A percentile compares a stretch with the other conserved stretches of the same genome.
phyloP scores from a whole-genome alignment of 345 rosid species.

The Brassica incana region DNA sequence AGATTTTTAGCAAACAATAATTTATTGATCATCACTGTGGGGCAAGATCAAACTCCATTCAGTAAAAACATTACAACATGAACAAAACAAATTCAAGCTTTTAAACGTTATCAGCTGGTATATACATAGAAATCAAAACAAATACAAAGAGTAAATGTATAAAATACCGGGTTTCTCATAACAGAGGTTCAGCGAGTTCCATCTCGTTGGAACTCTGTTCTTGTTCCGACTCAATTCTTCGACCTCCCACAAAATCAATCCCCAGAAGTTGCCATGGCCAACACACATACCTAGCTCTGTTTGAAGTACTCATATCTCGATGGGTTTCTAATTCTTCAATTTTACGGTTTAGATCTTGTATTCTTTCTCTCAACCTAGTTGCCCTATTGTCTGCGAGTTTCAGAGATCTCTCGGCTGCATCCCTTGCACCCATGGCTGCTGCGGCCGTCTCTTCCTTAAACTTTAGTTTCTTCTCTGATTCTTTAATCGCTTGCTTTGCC shows the following conservation, averaged over 20 bases:
- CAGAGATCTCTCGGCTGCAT: slow-evolving; percentile 96
- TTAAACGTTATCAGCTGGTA: slow-evolving; percentile 10
- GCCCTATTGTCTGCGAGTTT: slow-evolving; percentile 86
- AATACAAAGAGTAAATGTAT: slow-evolving; percentile 8
- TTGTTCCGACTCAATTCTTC: slow-evolving; percentile 46
- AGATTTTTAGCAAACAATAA: background rate
- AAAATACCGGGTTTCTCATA: slow-evolving; percentile 47
- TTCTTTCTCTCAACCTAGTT: slow-evolving; percentile 84
- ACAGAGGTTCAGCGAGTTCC: slow-evolving; percentile 97
- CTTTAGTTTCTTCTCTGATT: slow-evolving; percentile 86
- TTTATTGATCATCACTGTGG: background rate
- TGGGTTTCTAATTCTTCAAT: slow-evolving; percentile 80
- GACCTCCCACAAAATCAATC: slow-evolving; percentile 76
- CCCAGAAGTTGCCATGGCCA: slow-evolving; percentile 99
- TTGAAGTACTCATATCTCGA: slow-evolving; percentile 51
- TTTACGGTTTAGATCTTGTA: slow-evolving; percentile 82
- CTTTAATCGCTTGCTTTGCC: slow-evolving; percentile 63
- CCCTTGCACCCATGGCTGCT: slow-evolving; percentile 99
- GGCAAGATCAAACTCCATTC: background rate
- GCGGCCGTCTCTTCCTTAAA: slow-evolving; percentile 94
- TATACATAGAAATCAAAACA: slow-evolving; percentile 26
- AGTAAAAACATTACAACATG: slow-evolving; percentile 12
- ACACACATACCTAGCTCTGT: slow-evolving; percentile 75
- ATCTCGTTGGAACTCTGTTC: slow-evolving; percentile 74
- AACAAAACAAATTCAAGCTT: slow-evolving; percentile 23